These are phyloP conservation scores for Sphaerulina populicola DNA, from an alignment of 2,329 filamentous ascomycete species.

Conservation along the genomic window DNA sequence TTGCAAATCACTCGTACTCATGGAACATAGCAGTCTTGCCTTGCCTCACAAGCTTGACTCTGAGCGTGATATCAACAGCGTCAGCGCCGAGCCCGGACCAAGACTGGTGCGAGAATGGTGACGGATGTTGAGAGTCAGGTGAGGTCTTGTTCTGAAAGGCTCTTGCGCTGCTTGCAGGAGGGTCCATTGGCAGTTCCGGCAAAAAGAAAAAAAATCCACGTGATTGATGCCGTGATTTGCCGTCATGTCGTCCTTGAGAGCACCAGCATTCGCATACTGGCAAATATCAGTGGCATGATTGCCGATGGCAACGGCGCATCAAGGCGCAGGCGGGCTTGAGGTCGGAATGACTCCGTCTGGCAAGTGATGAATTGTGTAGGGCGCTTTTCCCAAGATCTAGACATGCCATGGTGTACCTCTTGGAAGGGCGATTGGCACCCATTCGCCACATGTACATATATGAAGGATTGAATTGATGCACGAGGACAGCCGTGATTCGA, in stretches of 20 bases:
- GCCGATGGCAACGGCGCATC: slow-evolving; percentile 29
- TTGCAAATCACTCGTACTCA: slow-evolving; percentile 31
- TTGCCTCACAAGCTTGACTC: slow-evolving; percentile 25
- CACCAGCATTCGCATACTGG: slow-evolving; percentile 22
- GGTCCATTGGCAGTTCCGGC: no score
- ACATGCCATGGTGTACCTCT: slow-evolving; percentile 13
- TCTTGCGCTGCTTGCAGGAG: slow-evolving; percentile 46
- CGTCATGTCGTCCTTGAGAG: slow-evolving; percentile 15
- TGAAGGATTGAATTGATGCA: neutral
- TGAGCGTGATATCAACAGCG: slow-evolving; percentile 30
- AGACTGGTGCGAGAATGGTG: slow-evolving; percentile 26
- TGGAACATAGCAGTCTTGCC: slow-evolving; percentile 20
- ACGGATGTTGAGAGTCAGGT: slow-evolving; percentile 24
- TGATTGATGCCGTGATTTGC: slow-evolving; percentile 16
- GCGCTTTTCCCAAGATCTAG: slow-evolving; percentile 21
- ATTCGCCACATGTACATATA: neutral
- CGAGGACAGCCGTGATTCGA: neutral
- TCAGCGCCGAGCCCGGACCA: slow-evolving; percentile 20
- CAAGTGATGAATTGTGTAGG: slow-evolving; percentile 26
- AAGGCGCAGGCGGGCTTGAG: slow-evolving; percentile 19
- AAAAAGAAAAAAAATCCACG: no score
- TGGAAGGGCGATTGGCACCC: neutral
- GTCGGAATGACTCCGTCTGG: slow-evolving; percentile 29
- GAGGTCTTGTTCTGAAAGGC: slow-evolving; percentile 26
- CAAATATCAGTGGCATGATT: slow-evolving; percentile 26